Conservation (phyloP, 1,284 basidiomycete genomes). For the Cutaneotrichosporon dermatis region DNA sequence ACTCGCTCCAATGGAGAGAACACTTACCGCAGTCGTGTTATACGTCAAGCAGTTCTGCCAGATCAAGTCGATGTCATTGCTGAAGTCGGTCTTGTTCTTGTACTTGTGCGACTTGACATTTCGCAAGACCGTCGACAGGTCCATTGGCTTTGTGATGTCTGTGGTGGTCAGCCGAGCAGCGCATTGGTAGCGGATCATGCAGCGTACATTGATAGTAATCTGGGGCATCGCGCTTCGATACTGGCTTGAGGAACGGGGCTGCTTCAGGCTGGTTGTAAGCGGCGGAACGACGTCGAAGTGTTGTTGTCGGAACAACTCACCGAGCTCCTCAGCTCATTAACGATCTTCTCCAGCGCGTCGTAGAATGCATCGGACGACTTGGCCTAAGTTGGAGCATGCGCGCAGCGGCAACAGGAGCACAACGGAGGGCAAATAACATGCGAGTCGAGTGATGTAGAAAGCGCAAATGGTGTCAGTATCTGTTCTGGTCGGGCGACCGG, state of each 20-base stretch:
- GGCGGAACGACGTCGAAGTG: too few relatives aligned
- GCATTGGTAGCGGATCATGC: too few relatives aligned
- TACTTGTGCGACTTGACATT: constrained; percentile 87
- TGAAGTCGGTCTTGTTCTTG: constrained; percentile 90
- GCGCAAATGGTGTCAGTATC: not conserved
- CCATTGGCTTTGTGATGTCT: constrained; percentile 92
- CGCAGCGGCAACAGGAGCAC: not conserved
- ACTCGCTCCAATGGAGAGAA: not conserved
- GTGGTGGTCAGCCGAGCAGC: not conserved
- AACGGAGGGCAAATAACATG: too few relatives aligned
- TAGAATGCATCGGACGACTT: constrained; percentile 84
- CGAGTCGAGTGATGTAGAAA: too few relatives aligned
- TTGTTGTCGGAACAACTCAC: constrained; percentile 51
- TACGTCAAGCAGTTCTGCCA: constrained; percentile 94
- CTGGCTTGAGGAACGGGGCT: constrained; percentile 81
- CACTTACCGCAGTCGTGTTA: constrained; percentile 77
- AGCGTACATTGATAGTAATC: constrained; percentile 77
- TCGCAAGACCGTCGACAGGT: constrained; percentile 83
- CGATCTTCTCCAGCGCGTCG: constrained; percentile 80
- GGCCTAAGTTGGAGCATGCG: not conserved
- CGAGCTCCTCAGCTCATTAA: constrained; percentile 74
- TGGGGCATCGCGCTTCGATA: constrained; percentile 76
- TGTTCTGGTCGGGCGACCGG: not conserved
- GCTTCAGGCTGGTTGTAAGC: constrained; percentile 62
- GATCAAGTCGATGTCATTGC: constrained; percentile 88